Evolutionary conservation across 164 flowering plant genomes (phyloP), one percentile per base, ranked within the genome.

Genomic region (Vitis rupestris): DNA sequence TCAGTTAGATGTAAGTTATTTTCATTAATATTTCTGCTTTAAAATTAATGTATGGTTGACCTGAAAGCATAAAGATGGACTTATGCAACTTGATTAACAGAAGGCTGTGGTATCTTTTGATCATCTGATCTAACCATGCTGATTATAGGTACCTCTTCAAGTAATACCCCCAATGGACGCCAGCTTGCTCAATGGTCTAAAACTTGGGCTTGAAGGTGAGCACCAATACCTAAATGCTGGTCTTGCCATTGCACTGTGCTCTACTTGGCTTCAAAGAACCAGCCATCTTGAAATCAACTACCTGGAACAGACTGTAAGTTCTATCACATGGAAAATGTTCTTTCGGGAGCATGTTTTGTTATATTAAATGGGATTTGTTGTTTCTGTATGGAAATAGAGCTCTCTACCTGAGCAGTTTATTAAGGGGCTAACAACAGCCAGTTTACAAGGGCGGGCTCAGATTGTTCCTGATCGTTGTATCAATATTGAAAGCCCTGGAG

Each of bases 381-480:
- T 59, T 53, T 72, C 61, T 13, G 52, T 19, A 11, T 70, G 75
- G 74, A 69, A 68, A 70, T 72, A 91, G 97, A 79, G 71, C 76
- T 78, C 85, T 61, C 73, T 96, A 71, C 95, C 99, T 17, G 89
- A 88, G 70, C 87, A 89, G 79, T 91, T 93, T 61, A 74, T 92
- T 30, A 82, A 75, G 72, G 99, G 99, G 56, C 86, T 96, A 56
- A 74, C 87, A 71, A 83, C 83, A 44, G 97, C 97, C 69, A 82
- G 65, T 68, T 72, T 96, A 70, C 93, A 87, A 87, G 99, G 99
- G 61, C 86, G 99, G 30, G 98, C 97, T 52, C 98, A 93, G 75
- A 85, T 92, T 72, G 89, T 88, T 31, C 81, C 84, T 65, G 97
- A 96, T 76, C 82, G 59, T 54, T 67, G 50, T 55, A 60, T 78